Percentiles rank a stretch among this genome's conserved stretches.
Conservation (phyloP, 768 basidiomycete species). For the Auricularia heimuer region DNA sequence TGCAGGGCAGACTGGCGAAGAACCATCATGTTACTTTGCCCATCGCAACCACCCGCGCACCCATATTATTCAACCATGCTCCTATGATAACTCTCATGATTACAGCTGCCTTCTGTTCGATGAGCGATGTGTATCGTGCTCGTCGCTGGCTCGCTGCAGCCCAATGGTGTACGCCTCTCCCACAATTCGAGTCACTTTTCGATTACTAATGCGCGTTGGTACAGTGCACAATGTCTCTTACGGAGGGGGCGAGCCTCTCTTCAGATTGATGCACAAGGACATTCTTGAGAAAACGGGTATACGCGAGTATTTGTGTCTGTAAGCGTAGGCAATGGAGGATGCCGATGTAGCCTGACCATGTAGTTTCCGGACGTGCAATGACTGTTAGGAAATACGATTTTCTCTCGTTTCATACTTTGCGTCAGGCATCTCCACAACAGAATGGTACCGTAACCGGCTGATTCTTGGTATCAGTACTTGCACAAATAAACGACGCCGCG, state of each 20-base stretch:
- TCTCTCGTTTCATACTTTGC: too few relatives aligned
- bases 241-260: background rate
- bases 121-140: background rate
- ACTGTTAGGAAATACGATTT: too few relatives aligned
- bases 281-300: too few relatives aligned
- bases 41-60: background rate
- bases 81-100: background rate
- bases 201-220: background rate
- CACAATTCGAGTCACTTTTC: background rate
- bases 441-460: too few relatives aligned
- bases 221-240: background rate
- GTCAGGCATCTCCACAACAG: too few relatives aligned
- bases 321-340: too few relatives aligned
- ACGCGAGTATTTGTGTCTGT: too few relatives aligned
- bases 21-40: background rate
- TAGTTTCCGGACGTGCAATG: too few relatives aligned
- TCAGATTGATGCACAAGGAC: background rate
- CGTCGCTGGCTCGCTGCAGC: background rate
- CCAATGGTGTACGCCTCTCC: background rate
- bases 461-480: too few relatives aligned
- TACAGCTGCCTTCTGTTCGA: background rate
- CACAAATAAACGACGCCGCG: too few relatives aligned
- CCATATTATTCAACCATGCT: background rate
- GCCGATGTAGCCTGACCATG: too few relatives aligned
- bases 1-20: background rate